Base-by-base conservation (phyloP, 129 eudicot genomes). In the Scalesia atractyloides region DNA sequence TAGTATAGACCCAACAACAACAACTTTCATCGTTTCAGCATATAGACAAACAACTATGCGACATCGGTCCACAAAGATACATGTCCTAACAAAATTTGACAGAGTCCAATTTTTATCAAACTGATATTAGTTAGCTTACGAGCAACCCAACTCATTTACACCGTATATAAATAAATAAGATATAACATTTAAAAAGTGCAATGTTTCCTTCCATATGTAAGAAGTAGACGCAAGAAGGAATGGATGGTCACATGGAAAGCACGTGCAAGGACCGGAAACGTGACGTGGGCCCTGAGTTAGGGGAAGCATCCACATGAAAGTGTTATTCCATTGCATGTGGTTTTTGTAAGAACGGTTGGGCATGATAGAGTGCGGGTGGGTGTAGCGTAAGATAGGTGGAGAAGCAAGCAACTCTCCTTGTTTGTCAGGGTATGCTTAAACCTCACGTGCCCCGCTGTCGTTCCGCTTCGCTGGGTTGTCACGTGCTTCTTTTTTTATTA, bases 301-400 rank as follows among this genome's bases (percentile, higher is more conserved):
- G 74, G 73, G 69, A 57, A 60, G 83, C 78, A 80, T 72, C 85
- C 89, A 82, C 86, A 86, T 87, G 87, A 78, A 78, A 78, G 82
- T 63, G 77, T 70, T 43, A 63, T 62, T 77, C 76, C 41, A 17
- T 75, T 70, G 71, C 77, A 78, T 78, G 82, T 78, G 82, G 72
- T 37, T 62, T 63, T 51, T 78, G 82, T 77, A 73, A 73, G 77
- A n/a, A 22, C 46, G 22, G 49, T 9, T 47, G 50, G 57, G 65
- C 50, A 85, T 73, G 68, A 76, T 81, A 58, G 54, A 33, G 61
- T 82, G 76, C 62, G 76, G 76, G 16, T 74, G 76, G 80, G 66
- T 69, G 80, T 75, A 80, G 72, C 80, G 76, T 50, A 52, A 59
- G 12, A 6, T 1, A 37, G 39, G 51, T 49, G 24, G 66, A 20